Base-by-base conservation (phyloP, 2,329 filamentous ascomycete genomes). In the Ploettnerulaceae sp. region DNA sequence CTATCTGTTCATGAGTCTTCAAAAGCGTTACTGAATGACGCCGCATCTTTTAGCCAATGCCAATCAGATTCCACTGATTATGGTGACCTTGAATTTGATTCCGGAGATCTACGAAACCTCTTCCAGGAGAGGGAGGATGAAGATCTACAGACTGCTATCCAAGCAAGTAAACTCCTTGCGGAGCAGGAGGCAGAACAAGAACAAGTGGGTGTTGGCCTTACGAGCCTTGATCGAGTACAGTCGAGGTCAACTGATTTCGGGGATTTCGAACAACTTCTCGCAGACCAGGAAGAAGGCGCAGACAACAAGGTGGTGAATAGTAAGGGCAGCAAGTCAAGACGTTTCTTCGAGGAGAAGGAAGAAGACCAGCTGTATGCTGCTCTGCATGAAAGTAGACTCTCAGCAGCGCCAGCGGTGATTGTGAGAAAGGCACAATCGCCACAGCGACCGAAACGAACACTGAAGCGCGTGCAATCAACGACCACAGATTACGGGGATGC, bases 401-500 rank as follows among this genome's bases (percentile, higher is more conserved):
- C 18, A 17, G 25, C 15, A 22, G n/a, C 15, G 17, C 44, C 18
- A 20, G 36, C 21, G 12, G 4, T 29, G 26, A 9, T n/a, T 29
- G 9, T n/a, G 26, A 29, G 7, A 8, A n/a, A 11, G 9, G 26
- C 26, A 29, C 26, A 29, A 29, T 8, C 6, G n/a, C 29, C 14
- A 1, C 26, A 24, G 35, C n/a, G 25, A 17, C 9, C 41, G 7
- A 42, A 36, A 21, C 51, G 52, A 20, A 52, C 33, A 6, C 22
- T 55, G 5, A 45, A 50, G 31, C 48, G 54, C 34, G 35, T 47
- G 24, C 32, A 35, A 7, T 56, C 52, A 24, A 31, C 36, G 17
- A 49, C 41, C 14, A 61, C 60, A 1, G 61, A 64, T 53, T 64
- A 64, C 50, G 61, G 60, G 18, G 57, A 57, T 47, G 58, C 59